phyloP scores from a whole-genome alignment of 78 protist genomes.

The Carpediemonas membranifera region DNA sequence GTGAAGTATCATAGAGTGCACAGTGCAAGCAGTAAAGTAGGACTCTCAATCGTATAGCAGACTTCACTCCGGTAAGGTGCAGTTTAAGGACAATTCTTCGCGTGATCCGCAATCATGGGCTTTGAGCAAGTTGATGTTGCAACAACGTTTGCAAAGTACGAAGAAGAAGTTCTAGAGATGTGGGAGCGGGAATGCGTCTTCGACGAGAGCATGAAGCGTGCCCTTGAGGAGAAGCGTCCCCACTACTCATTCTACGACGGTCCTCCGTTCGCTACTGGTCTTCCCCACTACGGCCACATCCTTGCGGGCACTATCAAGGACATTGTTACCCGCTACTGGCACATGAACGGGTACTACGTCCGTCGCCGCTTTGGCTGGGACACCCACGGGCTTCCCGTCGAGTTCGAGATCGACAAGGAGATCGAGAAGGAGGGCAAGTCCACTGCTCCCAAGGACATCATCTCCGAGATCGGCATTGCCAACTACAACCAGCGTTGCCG shows the following conservation, averaged over 20 bases:
- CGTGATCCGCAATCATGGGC: background rate
- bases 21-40: no score
- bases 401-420: conserved; percentile 87
- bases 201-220: background rate
- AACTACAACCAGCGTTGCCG: conserved; percentile 87
- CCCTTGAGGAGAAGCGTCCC: background rate
- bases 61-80: no score
- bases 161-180: background rate
- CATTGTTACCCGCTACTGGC: conserved; percentile 84
- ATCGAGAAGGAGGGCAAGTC: no score
- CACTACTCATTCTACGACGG: conserved; percentile 84
- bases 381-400: conserved; percentile 97
- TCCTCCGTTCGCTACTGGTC: conserved; percentile 99
- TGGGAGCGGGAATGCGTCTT: background rate
- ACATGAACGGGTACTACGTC: conserved; percentile 73
- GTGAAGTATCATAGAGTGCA: no score
- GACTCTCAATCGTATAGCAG: no score
- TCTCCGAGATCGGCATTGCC: conserved; percentile 58
- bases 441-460: conserved; percentile 2
- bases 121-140: background rate
- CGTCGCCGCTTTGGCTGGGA: conserved; percentile 90
- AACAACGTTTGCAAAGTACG: background rate
- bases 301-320: conserved; percentile 97
- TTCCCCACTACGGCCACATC: conserved; percentile 98
- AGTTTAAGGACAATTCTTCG: background rate